These are phyloP conservation scores for Ogataea paradorogensis DNA, from an alignment of 805 yeast genomes.

Conservation along the genomic window DNA sequence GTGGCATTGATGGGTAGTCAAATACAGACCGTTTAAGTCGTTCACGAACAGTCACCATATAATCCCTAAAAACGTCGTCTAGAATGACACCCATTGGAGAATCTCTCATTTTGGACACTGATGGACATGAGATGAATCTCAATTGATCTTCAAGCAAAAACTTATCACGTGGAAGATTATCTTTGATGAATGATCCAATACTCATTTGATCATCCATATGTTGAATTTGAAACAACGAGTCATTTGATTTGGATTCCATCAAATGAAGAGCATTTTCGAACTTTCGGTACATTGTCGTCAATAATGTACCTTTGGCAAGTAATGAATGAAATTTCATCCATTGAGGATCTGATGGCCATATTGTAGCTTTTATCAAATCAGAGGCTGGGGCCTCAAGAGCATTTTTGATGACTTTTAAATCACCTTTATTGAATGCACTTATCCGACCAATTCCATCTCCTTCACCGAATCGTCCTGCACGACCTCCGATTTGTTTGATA, in stretches of 20 bases:
- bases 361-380: constrained; percentile 55
- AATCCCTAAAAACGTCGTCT: constrained; percentile 44
- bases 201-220: constrained; percentile 26
- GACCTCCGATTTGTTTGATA: constrained; percentile 89
- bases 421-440: constrained; percentile 46
- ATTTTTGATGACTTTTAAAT: constrained; percentile 42
- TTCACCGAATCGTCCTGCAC: constrained; percentile 79
- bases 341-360: constrained; percentile 80
- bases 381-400: constrained; percentile 52
- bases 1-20: constrained; percentile 40
- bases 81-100: constrained; percentile 26
- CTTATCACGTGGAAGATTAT: constrained; percentile 19
- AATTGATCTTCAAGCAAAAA: constrained; percentile 34
- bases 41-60: constrained; percentile 52
- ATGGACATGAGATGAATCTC: constrained; percentile 37
- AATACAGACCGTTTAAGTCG: constrained; percentile 54
- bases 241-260: constrained; percentile 17
- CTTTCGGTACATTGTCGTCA: constrained; percentile 44
- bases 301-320: constrained; percentile 49
- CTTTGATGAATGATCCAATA: constrained; percentile 27
- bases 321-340: constrained; percentile 64
- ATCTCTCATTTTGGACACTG: constrained; percentile 19
- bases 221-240: constrained; percentile 28
- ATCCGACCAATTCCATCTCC: constrained; percentile 45
- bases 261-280: constrained; percentile 42